These are phyloP conservation scores for Podaxis sp. DNA, from an alignment of 768 basidiomycete species.

Conservation along the genomic window DNA sequence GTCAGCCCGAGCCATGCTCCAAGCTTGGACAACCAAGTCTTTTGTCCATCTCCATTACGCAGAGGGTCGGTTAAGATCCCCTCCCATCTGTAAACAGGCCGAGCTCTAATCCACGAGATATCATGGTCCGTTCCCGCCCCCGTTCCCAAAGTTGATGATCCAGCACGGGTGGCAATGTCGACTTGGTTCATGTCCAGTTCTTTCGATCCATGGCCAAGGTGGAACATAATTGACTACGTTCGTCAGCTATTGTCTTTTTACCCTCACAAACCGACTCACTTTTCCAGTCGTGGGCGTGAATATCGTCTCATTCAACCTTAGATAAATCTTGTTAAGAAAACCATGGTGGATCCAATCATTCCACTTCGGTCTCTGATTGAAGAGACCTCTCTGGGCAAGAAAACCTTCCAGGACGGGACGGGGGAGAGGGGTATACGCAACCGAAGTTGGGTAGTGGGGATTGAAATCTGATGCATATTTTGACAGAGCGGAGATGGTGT, in stretches of 20 bases:
- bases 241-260: neutral
- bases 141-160: conserved; percentile 55
- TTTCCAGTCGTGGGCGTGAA: conserved; percentile 26
- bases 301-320: conserved; percentile 64
- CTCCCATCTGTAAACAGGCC: conserved; percentile 69
- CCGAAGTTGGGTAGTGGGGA: conserved; percentile 65
- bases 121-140: conserved; percentile 73
- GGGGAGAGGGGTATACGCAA: conserved; percentile 68
- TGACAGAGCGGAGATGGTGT: conserved; percentile 45
- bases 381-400: conserved; percentile 55
- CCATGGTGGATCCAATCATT: conserved; percentile 55
- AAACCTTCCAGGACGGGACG: conserved; percentile 62
- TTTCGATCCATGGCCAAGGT: conserved; percentile 46
- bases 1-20: conserved; percentile 68
- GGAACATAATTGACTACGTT: conserved; percentile 55
- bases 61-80: conserved; percentile 56
- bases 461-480: conserved; percentile 58
- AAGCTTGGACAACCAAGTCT: conserved; percentile 46
- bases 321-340: conserved; percentile 68
- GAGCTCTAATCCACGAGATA: conserved; percentile 50
- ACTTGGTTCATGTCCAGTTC: conserved; percentile 64
- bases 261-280: neutral
- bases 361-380: conserved; percentile 39
- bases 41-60: conserved; percentile 28
- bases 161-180: conserved; percentile 45